A percentile compares a stretch with the other conserved stretches of the same genome.
Conservation (phyloP, 495 filamentous ascomycete genomes). For the Penicillium nucicola region DNA sequence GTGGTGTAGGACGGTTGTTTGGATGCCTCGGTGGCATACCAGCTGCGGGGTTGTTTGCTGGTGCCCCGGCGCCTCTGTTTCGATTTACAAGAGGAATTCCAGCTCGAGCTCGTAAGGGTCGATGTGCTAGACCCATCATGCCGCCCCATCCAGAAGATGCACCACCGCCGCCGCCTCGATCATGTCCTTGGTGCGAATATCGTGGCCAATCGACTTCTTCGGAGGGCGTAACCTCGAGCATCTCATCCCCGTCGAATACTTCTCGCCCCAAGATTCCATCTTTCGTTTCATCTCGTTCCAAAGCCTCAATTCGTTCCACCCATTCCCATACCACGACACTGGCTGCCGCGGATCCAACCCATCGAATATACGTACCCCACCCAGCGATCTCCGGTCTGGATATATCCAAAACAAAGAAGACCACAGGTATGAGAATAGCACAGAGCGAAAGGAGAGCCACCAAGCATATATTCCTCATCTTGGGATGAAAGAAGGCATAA, state of each 20-base stretch:
- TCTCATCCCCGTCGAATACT: constrained; percentile 95
- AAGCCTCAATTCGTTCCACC: constrained; percentile 96
- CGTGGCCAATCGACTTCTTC: constrained; percentile 55
- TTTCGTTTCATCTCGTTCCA: constrained; percentile 94
- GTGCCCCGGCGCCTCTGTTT: constrained; percentile 18
- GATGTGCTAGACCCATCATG: constrained; percentile 38
- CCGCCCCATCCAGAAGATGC: constrained; percentile 45
- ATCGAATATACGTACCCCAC: constrained; percentile 96
- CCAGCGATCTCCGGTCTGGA: constrained; percentile 80
- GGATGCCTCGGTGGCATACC: constrained; percentile 14
- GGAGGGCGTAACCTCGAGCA: constrained; percentile 72
- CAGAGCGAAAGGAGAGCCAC: constrained; percentile 77
- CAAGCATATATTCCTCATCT: constrained; percentile 88
- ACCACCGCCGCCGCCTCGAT: constrained; percentile 36
- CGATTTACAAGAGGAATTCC: constrained; percentile 23
- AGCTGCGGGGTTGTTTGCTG: constrained; percentile 13
- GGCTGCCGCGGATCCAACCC: constrained; percentile 94
- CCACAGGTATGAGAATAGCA: constrained; percentile 81
- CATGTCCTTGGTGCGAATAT: constrained; percentile 30
- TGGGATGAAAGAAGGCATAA: constrained; percentile 88
- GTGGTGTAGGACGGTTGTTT: constrained; percentile 55
- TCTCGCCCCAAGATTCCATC: constrained; percentile 93
- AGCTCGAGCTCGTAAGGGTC: constrained; percentile 36
- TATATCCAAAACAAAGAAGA: constrained; percentile 95
- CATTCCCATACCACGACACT: constrained; percentile 99